Percentiles rank a stretch among this genome's conserved stretches.
phyloP scores from a whole-genome alignment of 2,329 filamentous ascomycete species.

The Didymella pinodella region DNA sequence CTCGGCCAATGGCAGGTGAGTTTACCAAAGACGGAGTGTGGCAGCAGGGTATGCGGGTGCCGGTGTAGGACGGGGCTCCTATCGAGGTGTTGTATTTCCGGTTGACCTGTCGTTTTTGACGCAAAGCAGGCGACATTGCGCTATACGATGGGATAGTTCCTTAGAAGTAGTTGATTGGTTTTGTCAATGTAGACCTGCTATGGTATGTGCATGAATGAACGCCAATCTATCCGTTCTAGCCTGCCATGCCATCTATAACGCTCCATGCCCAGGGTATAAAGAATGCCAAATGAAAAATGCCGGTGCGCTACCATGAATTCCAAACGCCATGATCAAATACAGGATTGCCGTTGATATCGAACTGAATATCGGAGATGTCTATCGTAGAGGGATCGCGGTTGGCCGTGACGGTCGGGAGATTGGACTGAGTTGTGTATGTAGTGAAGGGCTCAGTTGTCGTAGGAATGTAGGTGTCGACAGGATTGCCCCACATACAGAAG shows the following conservation, averaged over 20 bases:
- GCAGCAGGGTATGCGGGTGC: background rate
- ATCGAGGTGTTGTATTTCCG: background rate
- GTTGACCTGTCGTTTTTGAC: too few relatives aligned
- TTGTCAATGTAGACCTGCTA: constrained; percentile 6
- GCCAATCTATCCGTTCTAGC: constrained; percentile 7
- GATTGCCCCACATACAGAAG: constrained; percentile 4
- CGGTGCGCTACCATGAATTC: background rate
- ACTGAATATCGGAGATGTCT: too few relatives aligned
- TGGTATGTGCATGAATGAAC: constrained; percentile 6
- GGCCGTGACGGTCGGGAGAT: too few relatives aligned
- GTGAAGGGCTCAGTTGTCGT: background rate
- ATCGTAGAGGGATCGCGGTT: too few relatives aligned
- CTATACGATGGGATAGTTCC: too few relatives aligned
- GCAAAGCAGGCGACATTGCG: too few relatives aligned
- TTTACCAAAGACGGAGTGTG: background rate
- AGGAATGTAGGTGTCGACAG: background rate
- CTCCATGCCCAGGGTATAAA: constrained; percentile 4
- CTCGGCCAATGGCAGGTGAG: background rate
- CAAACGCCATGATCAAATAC: background rate
- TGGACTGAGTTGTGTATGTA: too few relatives aligned
- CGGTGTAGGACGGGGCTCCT: background rate
- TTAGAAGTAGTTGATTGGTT: background rate
- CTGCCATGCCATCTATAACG: constrained; percentile 8
- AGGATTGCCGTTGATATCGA: background rate
- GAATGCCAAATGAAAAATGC: constrained; percentile 2